Evolutionary conservation across 2,329 filamentous ascomycete genomes (phyloP).

Genomic region (Curvularia hawaiiensis): DNA sequence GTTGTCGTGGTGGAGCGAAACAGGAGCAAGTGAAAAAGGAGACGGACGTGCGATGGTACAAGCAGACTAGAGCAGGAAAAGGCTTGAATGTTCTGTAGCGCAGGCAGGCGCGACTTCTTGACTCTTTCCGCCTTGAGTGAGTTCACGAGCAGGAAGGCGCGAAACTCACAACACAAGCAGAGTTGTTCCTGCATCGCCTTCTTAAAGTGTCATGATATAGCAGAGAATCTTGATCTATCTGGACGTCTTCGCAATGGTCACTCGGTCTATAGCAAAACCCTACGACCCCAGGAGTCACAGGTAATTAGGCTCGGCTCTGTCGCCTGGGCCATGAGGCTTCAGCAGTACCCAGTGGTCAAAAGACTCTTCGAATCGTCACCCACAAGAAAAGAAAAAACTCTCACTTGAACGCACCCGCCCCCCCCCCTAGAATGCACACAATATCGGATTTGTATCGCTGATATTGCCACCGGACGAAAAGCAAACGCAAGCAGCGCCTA

Average conservation of each 20-base stretch:
- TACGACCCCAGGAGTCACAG: not conserved
- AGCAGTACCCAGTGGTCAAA: not conserved
- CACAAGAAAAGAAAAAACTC: not conserved
- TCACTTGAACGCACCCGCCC: not conserved
- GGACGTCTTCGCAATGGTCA: not conserved
- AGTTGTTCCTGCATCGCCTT: not conserved
- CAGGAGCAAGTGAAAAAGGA: not conserved
- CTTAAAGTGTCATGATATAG: not conserved
- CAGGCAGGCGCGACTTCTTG: not conserved
- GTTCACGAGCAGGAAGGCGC: not conserved
- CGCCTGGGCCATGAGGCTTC: too few species aligned
- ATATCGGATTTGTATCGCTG: not conserved
- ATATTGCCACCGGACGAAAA: not conserved
- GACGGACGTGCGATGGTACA: not conserved
- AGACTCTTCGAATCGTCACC: not conserved
- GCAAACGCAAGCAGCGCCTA: not conserved
- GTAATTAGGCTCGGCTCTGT: too few species aligned
- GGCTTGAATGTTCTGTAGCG: not conserved
- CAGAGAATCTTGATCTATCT: not conserved
- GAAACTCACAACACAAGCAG: not conserved
- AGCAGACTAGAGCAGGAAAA: not conserved
- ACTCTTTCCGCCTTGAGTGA: not conserved
- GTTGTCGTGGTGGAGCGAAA: not conserved
- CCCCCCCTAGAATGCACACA: not conserved
- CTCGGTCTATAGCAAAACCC: not conserved